Evolutionary conservation across 345 rosid species (phyloP), one percentile per base, ranked within the genome.

Genomic region (Hypericum perforatum): DNA sequence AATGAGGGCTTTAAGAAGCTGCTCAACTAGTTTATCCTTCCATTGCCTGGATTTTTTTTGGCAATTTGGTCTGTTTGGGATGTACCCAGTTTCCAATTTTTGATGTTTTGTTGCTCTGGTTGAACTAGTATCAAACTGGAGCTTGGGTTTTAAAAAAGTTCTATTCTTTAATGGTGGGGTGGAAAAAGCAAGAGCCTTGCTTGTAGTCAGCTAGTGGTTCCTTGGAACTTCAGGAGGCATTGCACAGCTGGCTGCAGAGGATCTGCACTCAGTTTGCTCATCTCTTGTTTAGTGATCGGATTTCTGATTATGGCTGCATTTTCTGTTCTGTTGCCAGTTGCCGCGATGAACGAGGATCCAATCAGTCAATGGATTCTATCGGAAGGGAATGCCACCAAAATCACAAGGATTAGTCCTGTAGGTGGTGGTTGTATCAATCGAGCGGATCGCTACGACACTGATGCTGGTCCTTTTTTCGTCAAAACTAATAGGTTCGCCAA

Each of bases 361-460:
- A 57, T 85, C 49, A 73, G 74, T 45, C 85, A 81, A 52, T 87
- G 98, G 96, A 91, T 91, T 61, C 73, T 87, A 14, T 68, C 86
- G 0, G 76, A 91, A 71, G 96, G 98, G 43, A 91, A 85, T 56
- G 96, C 95, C 7, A 81, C 75, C 29, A 58, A 63, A 45, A 87
- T 91, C 46, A 81, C 75, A 38, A 73, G 78, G 65, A 81, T 78
- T 43, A 68, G 83, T 68, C 75, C 95, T 14, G 22, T 91, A 53
- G 96, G 96, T 38, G 98, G 98, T 41, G 98, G 98, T 64, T 91
- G 98, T 69, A 85, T 91, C 59, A 91, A 82, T 61, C 74, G 70
- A 15, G 96, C 98, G 11, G 76, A 56, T 43, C 82, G 73, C 70
- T 91, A 87, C 12, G 86, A 78, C 7, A 87, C 96, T 4, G 98